Evolutionary conservation across 2,329 filamentous ascomycete genomes (phyloP).

Genomic region (Penicillium sp.): DNA sequence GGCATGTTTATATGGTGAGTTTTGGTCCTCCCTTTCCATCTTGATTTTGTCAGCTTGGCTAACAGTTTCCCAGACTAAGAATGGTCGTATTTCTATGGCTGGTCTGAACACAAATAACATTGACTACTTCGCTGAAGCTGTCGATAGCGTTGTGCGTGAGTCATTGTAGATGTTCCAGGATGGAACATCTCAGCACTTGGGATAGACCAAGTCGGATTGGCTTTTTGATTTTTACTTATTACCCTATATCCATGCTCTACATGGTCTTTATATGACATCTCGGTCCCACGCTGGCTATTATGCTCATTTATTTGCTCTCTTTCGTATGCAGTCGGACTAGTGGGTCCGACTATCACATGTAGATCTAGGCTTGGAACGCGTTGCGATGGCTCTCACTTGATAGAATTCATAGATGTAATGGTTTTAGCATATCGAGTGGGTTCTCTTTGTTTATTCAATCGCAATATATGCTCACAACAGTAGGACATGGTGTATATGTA

Average conservation of each 20-base stretch:
- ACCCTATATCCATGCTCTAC: not conserved
- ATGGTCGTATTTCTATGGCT: conserved; percentile 97
- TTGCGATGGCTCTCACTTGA: not conserved
- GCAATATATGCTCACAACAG: not conserved
- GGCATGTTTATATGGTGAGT: conserved; percentile 53
- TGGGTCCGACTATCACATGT: not conserved
- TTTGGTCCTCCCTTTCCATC: not conserved
- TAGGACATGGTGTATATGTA: not conserved
- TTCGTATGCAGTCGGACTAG: not conserved
- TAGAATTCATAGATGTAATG: not conserved
- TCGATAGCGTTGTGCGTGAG: conserved; percentile 74
- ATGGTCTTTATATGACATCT: not conserved
- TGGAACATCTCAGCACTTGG: not conserved
- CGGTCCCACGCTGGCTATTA: not conserved
- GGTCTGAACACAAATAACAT: conserved; percentile 92
- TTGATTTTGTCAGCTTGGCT: not conserved
- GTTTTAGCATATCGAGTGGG: not conserved
- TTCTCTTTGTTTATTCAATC: not conserved
- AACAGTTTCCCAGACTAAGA: conserved; percentile 69
- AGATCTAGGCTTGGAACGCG: not conserved
- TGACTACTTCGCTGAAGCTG: conserved; percentile 87
- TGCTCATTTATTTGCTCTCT: not conserved
- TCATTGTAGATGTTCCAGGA: conserved; percentile 23
- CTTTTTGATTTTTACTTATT: not conserved
- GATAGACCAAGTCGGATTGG: not conserved